These are phyloP conservation scores for Pseudocercospora crystallina DNA, from an alignment of 2,329 filamentous ascomycete species.

Conservation along the genomic window DNA sequence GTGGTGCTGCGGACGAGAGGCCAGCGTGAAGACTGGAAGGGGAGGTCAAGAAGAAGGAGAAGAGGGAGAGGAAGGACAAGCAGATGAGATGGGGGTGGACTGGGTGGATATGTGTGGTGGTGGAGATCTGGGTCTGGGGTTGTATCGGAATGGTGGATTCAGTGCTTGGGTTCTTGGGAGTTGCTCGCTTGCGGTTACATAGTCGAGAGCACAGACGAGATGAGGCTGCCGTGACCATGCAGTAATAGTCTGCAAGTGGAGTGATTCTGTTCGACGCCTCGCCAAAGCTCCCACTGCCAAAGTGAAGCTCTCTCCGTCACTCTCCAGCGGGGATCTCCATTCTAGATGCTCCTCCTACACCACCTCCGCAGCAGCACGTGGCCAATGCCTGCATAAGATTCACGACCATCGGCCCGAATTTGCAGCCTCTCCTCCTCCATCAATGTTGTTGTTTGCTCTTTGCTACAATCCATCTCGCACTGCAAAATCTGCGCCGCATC, in stretches of 20 bases:
- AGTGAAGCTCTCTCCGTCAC: too few relatives aligned
- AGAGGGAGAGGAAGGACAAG: neutral
- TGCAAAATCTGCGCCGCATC: conserved; percentile 4
- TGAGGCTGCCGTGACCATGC: neutral
- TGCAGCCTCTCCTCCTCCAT: neutral
- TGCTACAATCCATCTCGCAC: neutral
- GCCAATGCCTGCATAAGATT: neutral
- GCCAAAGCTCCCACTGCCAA: neutral
- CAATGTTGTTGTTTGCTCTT: neutral
- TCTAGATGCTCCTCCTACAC: too few relatives aligned
- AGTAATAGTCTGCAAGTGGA: neutral
- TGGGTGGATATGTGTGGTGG: neutral
- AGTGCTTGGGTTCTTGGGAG: too few relatives aligned
- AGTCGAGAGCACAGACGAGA: neutral
- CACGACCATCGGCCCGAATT: neutral
- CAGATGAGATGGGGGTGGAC: neutral
- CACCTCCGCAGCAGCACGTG: neutral
- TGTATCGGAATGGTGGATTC: neutral
- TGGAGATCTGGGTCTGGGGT: conserved; percentile 7
- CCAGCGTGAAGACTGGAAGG: conserved; percentile 11
- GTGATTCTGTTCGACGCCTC: neutral
- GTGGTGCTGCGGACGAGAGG: conserved; percentile 14
- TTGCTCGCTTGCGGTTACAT: neutral
- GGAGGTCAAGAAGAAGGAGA: neutral
- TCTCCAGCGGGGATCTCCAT: too few relatives aligned